A percentile compares a stretch with the other conserved stretches of the same genome.
phyloP scores from a whole-genome alignment of 768 basidiomycete genomes.

The Jaapia argillacea region DNA sequence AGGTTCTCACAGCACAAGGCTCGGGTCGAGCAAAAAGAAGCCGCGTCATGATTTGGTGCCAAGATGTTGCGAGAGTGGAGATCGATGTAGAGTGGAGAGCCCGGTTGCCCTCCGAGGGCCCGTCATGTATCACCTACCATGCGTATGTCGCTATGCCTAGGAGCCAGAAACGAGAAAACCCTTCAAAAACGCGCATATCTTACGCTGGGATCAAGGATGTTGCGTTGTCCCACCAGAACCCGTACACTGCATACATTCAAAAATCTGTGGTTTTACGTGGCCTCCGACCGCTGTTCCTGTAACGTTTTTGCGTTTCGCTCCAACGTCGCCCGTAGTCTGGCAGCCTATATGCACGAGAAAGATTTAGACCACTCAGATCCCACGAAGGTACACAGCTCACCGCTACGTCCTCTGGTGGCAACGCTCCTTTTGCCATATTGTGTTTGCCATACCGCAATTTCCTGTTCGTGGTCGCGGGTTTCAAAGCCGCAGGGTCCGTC shows the following conservation, averaged over 20 bases:
- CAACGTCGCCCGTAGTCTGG: conserved; percentile 56
- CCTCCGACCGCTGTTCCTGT: conserved; percentile 1
- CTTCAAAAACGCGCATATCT: conserved; percentile 9
- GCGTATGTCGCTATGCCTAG: conserved; percentile 5
- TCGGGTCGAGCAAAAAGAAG: conserved; percentile 47
- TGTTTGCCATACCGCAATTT: conserved; percentile 56
- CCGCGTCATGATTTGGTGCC: conserved; percentile 25
- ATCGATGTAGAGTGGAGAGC: too few species aligned
- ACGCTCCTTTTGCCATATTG: conserved; percentile 83
- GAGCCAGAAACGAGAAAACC: conserved; percentile 14
- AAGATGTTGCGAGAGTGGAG: not conserved
- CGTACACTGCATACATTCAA: too few species aligned
- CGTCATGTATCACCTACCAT: conserved; percentile 6
- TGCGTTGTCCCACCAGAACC: conserved; percentile 3
- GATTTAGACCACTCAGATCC: not conserved
- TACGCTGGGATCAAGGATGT: not conserved
- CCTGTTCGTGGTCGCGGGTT: conserved; percentile 30
- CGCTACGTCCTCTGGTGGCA: conserved; percentile 76
- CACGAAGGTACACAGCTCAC: conserved; percentile 29
- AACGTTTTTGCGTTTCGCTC: conserved; percentile 24
- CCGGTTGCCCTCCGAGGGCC: conserved; percentile 1
- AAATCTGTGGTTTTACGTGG: too few species aligned
- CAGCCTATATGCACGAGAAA: conserved; percentile 34
- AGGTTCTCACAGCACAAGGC: conserved; percentile 45
- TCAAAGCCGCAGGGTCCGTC: conserved; percentile 18